Conservation (phyloP, 345 rosid genomes). For the Moricandia moricandioides region DNA sequence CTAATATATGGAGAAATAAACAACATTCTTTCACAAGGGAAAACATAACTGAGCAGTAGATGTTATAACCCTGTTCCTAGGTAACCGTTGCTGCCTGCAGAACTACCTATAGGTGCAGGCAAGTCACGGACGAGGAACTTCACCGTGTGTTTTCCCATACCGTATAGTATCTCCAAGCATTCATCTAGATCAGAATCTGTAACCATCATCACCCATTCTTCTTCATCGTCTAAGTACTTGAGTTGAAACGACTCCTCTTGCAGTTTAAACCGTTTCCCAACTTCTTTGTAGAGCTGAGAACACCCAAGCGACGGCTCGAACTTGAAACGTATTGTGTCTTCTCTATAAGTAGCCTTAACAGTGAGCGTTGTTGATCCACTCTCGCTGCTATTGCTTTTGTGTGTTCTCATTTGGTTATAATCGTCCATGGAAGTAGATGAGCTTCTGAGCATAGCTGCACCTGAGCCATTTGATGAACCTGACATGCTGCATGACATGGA, state of each 20-base stretch:
- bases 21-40: constrained; percentile 56
- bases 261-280: constrained; percentile 72
- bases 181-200: constrained; percentile 81
- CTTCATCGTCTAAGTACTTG: constrained; percentile 87
- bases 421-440: constrained; percentile 64
- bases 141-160: constrained; percentile 49
- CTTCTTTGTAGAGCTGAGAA: constrained; percentile 75
- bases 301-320: constrained; percentile 67
- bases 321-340: constrained; percentile 77
- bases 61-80: constrained; percentile 38
- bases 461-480: constrained; percentile 64
- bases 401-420: constrained; percentile 41
- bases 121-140: constrained; percentile 71
- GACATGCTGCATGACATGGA: constrained; percentile 59
- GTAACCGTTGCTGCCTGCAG: constrained; percentile 62
- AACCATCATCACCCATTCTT: constrained; percentile 85
- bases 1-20: constrained; percentile 15
- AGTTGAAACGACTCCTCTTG: constrained; percentile 74
- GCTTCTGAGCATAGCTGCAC: constrained; percentile 47
- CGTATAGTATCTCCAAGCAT: constrained; percentile 69
- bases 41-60: constrained; percentile 21
- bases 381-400: constrained; percentile 48
- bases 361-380: constrained; percentile 49
- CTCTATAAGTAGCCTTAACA: constrained; percentile 76
- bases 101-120: constrained; percentile 57